phyloP scores from a whole-genome alignment of 768 basidiomycete genomes.

The Amanita exitialis region DNA sequence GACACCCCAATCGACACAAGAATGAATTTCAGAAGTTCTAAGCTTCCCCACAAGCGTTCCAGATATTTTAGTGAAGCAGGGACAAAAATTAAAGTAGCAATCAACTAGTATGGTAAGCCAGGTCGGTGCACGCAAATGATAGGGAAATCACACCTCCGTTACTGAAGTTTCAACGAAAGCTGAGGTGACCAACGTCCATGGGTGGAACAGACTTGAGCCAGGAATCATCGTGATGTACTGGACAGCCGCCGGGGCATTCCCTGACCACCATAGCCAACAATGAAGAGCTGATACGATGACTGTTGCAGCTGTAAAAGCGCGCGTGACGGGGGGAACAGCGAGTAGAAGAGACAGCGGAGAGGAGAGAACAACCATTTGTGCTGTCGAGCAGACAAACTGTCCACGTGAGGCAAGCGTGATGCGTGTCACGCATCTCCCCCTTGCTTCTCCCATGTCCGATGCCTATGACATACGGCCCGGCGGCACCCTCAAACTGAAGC shows the following conservation, averaged over 20 bases:
- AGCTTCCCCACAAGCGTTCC: slow-evolving; percentile 88
- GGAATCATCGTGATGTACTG: slow-evolving; percentile 78
- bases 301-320: slow-evolving; percentile 56
- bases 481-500: slow-evolving; percentile 85
- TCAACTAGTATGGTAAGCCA: slow-evolving; percentile 40
- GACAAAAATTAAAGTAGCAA: slow-evolving; percentile 65
- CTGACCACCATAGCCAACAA: slow-evolving; percentile 55
- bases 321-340: slow-evolving; percentile 74
- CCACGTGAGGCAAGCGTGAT: slow-evolving; percentile 5
- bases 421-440: not conserved
- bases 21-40: slow-evolving; percentile 83
- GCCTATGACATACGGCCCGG: slow-evolving; percentile 73
- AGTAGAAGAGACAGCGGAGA: slow-evolving; percentile 59
- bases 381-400: slow-evolving; percentile 3
- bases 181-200: slow-evolving; percentile 92
- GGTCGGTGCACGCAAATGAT: not conserved
- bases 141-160: slow-evolving; percentile 57
- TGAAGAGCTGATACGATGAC: slow-evolving; percentile 48
- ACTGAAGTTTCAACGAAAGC: slow-evolving; percentile 78
- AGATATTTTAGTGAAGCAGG: slow-evolving; percentile 83
- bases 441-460: slow-evolving; percentile 49
- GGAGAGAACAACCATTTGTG: slow-evolving; percentile 63
- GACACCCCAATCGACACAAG: slow-evolving; percentile 66
- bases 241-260: slow-evolving; percentile 21
- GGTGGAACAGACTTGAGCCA: slow-evolving; percentile 71